Base-by-base conservation (phyloP, 2,329 filamentous ascomycete genomes). In the Didymella sp. region DNA sequence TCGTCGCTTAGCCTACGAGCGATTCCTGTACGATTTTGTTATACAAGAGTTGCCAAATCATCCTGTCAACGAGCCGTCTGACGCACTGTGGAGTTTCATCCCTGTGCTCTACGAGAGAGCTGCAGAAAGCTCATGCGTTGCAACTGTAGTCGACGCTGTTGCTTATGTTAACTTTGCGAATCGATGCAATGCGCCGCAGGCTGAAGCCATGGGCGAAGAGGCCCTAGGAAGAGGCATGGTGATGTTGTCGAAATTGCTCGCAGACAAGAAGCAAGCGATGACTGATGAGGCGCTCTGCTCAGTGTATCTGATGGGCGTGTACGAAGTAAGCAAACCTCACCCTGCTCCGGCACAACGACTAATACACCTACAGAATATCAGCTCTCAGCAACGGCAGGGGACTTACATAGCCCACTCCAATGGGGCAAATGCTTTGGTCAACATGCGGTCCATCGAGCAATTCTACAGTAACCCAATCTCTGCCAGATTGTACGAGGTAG, bases 21-120 rank as follows among this genome's bases (percentile, higher is more conserved):
- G 72, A 11, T 72, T 73, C 27, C 13, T 72, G 2, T 73, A 73
- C 44, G 72, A 74, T 38, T 74, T 73, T 50, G 67, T 73, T 2
- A 52, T 62, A 13, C 59, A 59, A 3, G 64, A 71, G 33, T 54
- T 44, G 11, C 64, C 68, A 1, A 58, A 62, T 12, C 54, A 48
- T 35, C 51, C 63, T 19, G 47, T 53, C 2, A 57, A 63, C 2
- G 56, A 64, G n/a, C 59, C 63, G 1, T 63, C 67, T 8, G 68
- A 72, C 49, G 60, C 64, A 1, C 19, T 73, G 21, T 71, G 61
- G 59, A 63, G 63, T 5, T 74, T 71, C 42, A 62, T 73, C 12
- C 70, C 72, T 0, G 28, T 56, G 6, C 48, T 73, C 6, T 73
- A 72, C 40, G 45, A 69, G 11, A 56, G 54, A 7, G 50, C 66